Conservation (phyloP, 805 yeast genomes). For the Lipomyces lipofer region DNA sequence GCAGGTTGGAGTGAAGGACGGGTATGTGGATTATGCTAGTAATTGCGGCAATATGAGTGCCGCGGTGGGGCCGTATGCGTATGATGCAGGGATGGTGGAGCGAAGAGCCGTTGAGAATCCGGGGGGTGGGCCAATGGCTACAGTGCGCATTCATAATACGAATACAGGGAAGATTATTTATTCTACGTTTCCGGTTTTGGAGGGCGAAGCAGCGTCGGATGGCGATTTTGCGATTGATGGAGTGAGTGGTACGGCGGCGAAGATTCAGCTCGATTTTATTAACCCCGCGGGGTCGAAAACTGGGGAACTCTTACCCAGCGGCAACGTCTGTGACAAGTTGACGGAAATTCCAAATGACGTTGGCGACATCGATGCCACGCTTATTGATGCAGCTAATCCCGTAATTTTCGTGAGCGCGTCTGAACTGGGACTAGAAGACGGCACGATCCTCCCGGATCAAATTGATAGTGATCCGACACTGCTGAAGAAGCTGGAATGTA, state of each 20-base stretch:
- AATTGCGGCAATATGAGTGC: conserved; percentile 20
- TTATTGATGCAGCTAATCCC: conserved; percentile 15
- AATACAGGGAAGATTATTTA: conserved; percentile 13
- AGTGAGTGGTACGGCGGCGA: conserved; percentile 12
- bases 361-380: conserved; percentile 2
- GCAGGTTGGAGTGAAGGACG: conserved; percentile 6
- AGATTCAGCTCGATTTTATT: conserved; percentile 10
- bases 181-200: conserved; percentile 9
- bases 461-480: conserved; percentile 3
- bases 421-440: not conserved
- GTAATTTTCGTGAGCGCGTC: conserved; percentile 5
- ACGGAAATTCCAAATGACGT: conserved; percentile 4
- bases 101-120: conserved; percentile 1
- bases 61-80: conserved; percentile 17
- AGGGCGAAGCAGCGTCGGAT: conserved; percentile 9
- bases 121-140: conserved; percentile 2
- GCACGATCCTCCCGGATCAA: conserved; percentile 4
- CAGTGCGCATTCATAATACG: conserved; percentile 15
- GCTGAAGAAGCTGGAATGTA: conserved; percentile 4
- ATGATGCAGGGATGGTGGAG: conserved; percentile 6
- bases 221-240: conserved; percentile 17
- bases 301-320: conserved; percentile 9
- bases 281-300: conserved; percentile 15
- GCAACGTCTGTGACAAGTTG: conserved; percentile 3
- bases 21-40: conserved; percentile 12